phyloP scores from a whole-genome alignment of 2,329 filamentous ascomycete genomes.

The Aureobasidium sp. region DNA sequence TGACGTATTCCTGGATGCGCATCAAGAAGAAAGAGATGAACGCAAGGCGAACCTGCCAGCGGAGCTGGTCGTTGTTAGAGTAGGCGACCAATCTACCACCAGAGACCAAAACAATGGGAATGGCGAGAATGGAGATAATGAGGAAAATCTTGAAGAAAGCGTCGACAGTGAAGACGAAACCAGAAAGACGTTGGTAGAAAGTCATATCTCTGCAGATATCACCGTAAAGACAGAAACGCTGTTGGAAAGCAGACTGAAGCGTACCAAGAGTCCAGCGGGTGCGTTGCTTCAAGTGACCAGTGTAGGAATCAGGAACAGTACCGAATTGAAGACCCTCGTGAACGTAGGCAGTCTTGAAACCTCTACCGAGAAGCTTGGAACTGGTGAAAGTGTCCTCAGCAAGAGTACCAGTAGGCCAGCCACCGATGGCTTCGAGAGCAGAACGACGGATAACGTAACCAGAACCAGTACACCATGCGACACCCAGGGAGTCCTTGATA shows the following conservation, averaged over 20 bases:
- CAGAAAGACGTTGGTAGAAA: slow-evolving; percentile 46
- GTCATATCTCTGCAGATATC: slow-evolving; percentile 43
- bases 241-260: slow-evolving; percentile 53
- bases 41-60: slow-evolving; percentile 14
- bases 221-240: slow-evolving; percentile 50
- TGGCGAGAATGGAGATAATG: slow-evolving; percentile 49
- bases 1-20: slow-evolving; percentile 51
- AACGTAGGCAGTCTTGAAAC: slow-evolving; percentile 56
- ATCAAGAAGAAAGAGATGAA: slow-evolving; percentile 33
- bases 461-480: slow-evolving; percentile 59
- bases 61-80: slow-evolving; percentile 31
- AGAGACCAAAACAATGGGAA: slow-evolving; percentile 52
- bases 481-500: slow-evolving; percentile 40
- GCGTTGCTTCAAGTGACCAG: slow-evolving; percentile 50
- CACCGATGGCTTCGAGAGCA: slow-evolving; percentile 54
- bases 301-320: slow-evolving; percentile 51
- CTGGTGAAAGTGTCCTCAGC: slow-evolving; percentile 56
- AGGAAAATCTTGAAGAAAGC: slow-evolving; percentile 52
- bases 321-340: slow-evolving; percentile 56
- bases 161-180: slow-evolving; percentile 15
- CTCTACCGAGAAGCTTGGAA: slow-evolving; percentile 50
- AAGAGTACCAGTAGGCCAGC: slow-evolving; percentile 53
- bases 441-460: slow-evolving; percentile 54
- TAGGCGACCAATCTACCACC: slow-evolving; percentile 53
- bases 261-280: slow-evolving; percentile 50